These are phyloP conservation scores for Selaginella tamariscina DNA, from an alignment of 75 land plant genomes.

Conservation along the genomic window DNA sequence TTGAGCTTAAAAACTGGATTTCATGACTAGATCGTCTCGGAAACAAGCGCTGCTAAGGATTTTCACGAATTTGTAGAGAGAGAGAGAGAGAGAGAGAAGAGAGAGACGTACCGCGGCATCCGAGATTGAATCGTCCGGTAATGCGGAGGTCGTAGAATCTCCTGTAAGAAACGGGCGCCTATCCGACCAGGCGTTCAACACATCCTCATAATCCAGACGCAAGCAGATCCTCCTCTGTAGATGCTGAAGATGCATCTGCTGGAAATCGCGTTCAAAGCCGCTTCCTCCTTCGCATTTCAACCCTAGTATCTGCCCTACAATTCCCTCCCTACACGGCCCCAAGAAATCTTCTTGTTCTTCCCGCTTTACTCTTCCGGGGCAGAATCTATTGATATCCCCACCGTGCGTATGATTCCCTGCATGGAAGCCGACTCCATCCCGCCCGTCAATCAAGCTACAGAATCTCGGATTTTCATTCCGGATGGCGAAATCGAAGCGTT, in stretches of 20 bases:
- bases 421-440: neutral
- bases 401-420: too few relatives aligned
- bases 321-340: neutral
- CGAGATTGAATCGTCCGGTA: neutral
- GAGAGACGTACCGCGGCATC: neutral
- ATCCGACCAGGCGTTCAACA: neutral
- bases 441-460: neutral
- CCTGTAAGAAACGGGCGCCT: neutral
- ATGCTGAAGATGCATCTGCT: neutral
- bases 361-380: neutral
- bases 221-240: neutral
- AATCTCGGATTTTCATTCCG: neutral
- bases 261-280: neutral
- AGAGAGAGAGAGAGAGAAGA: neutral
- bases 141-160: neutral
- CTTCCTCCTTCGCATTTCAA: neutral
- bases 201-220: neutral
- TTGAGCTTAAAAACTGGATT: too few relatives aligned
- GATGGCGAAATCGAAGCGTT: neutral
- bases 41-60: too few relatives aligned
- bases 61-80: too few relatives aligned
- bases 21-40: too few relatives aligned
- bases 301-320: neutral
- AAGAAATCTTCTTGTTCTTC: neutral
- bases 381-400: too few relatives aligned